Evolutionary conservation across 179 eudicot genomes (phyloP), one percentile per base, ranked within the genome.

Genomic region (Drosera spatulata): DNA sequence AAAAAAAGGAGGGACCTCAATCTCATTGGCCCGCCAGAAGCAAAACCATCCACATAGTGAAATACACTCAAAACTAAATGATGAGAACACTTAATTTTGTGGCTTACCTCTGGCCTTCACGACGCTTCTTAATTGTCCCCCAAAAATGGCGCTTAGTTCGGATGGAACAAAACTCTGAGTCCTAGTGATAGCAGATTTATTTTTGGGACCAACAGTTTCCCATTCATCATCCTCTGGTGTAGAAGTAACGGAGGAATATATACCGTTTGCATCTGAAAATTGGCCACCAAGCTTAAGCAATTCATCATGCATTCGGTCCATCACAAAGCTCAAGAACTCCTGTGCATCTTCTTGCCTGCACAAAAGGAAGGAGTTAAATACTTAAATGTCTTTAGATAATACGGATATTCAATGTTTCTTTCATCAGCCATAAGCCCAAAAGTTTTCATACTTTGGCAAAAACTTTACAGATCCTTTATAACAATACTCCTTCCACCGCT

Each of bases 301-400:
- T 68, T 91, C 97, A 72, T 85, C 85, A 71, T 87, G 97, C 94
- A 87, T 83, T 66, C 68, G 96, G 67, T 91, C 77, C 94, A 91
- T 83, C 55, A 88, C 69, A 53, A 81, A 91, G 77, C 97, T 91
- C 55, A 91, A 71, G 64, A 91, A 87, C 64, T 91, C 97, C 61
- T 91, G 97, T 33, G 96, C 97, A 80, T 91, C 97, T 76, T 91
- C 97, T 78, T 91, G 96, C 76, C 97, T 91, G 79, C 47, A 65
- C 57, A 61, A 22, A 48, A 55, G 38, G 4, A 51, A 51, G 33
- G n/a, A 51, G 4, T 51, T 13, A 42, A 42, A n/a, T n/a, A n/a
- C n/a, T n/a, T n/a, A n/a, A n/a, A n/a, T n/a, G n/a, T n/a, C n/a
- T n/a, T n/a, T n/a, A n/a, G n/a, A n/a, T n/a, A n/a, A n/a, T n/a